These are phyloP conservation scores for Yamadazyma sp. DNA, from an alignment of 1,139 yeast species.

Conservation along the genomic window DNA sequence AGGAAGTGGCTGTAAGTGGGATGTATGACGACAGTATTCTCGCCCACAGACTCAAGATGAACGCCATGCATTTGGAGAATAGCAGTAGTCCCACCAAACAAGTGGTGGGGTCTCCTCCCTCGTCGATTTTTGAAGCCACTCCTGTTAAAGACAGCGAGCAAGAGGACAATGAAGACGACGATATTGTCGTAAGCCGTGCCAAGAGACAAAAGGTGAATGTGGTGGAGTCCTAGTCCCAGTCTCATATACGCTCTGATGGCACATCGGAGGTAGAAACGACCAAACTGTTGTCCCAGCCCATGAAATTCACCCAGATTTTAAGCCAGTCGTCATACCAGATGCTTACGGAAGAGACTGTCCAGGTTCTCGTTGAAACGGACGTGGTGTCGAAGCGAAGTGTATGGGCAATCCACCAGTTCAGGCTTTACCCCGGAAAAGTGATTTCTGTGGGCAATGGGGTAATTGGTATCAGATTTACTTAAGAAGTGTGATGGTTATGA, in stretches of 20 bases:
- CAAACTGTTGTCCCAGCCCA: neutral
- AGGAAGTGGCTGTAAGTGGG: conserved; percentile 5
- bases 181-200: conserved; percentile 10
- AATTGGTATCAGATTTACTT: too few species aligned
- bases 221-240: conserved; percentile 7
- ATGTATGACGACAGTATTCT: conserved; percentile 18
- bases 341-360: neutral
- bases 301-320: conserved; percentile 1
- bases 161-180: conserved; percentile 3
- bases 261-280: neutral
- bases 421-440: conserved; percentile 35
- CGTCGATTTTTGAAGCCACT: conserved; percentile 5
- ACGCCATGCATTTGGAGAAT: conserved; percentile 1
- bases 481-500: too few species aligned
- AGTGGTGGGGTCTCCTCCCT: conserved; percentile 4
- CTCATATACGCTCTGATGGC: too few species aligned
- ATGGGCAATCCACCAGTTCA: conserved; percentile 39
- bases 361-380: conserved; percentile 18
- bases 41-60: conserved; percentile 11
- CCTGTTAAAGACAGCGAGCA: neutral
- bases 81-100: conserved; percentile 11
- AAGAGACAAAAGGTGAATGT: conserved; percentile 10
- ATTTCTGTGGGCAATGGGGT: conserved; percentile 21
- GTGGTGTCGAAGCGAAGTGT: conserved; percentile 26
- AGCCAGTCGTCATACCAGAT: conserved; percentile 4